phyloP scores from a whole-genome alignment of 352 stramenopile species.

The Thraustotheca clavata region DNA sequence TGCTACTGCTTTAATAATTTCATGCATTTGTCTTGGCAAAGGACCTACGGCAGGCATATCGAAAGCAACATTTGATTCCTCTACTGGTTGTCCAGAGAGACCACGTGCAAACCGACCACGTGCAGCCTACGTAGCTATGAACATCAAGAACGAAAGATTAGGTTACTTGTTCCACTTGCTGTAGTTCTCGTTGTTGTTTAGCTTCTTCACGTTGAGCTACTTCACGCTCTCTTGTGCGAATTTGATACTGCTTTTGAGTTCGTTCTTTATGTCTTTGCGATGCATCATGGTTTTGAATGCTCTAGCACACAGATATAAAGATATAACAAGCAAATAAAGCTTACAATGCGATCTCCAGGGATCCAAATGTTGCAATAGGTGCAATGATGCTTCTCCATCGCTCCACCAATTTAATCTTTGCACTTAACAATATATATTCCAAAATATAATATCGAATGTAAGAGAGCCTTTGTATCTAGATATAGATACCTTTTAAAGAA shows the following conservation, averaged over 20 bases:
- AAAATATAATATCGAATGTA: too few relatives aligned
- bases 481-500: too few relatives aligned
- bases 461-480: too few relatives aligned
- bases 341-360: constrained; percentile 62
- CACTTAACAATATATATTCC: too few relatives aligned
- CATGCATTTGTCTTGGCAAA: constrained; percentile 14
- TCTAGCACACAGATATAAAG: constrained; percentile 29
- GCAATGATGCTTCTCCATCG: constrained; percentile 48
- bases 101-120: constrained; percentile 51
- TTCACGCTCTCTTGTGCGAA: constrained; percentile 60
- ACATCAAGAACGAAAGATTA: background rate
- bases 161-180: constrained; percentile 54
- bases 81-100: constrained; percentile 24
- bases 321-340: background rate
- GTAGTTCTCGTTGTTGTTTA: constrained; percentile 56
- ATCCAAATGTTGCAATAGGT: constrained; percentile 87
- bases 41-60: constrained; percentile 16
- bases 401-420: background rate
- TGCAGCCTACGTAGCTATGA: constrained; percentile 23
- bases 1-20: background rate
- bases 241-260: constrained; percentile 59
- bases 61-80: background rate
- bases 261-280: constrained; percentile 65
- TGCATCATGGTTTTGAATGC: constrained; percentile 76
- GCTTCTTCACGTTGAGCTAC: constrained; percentile 36